phyloP scores from a whole-genome alignment of 2,329 filamentous ascomycete species.

The Didymella lethalis region DNA sequence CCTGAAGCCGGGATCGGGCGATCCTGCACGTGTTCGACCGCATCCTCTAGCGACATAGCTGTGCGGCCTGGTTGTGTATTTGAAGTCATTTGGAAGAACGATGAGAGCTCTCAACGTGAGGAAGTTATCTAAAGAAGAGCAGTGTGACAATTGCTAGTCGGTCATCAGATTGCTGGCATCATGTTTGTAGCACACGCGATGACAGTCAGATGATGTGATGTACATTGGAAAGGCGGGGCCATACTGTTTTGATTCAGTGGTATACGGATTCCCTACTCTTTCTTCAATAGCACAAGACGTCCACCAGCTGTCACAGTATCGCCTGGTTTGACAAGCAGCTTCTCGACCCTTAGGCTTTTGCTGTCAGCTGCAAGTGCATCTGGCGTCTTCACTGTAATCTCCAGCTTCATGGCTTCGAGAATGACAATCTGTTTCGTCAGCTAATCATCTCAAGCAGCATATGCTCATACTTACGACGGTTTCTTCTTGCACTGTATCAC shows the following conservation, averaged over 20 bases:
- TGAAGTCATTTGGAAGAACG: not conserved
- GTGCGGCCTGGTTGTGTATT: not conserved
- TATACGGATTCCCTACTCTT: not conserved
- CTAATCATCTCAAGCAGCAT: not conserved
- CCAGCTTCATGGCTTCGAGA: slow-evolving; percentile 58
- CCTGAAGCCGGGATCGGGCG: not conserved
- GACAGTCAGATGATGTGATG: not conserved
- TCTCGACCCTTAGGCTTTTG: slow-evolving; percentile 49
- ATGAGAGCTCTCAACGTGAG: not conserved
- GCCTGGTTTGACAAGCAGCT: slow-evolving; percentile 53
- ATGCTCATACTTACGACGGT: slow-evolving; percentile 36
- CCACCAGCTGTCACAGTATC: slow-evolving; percentile 51
- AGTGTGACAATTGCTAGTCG: not conserved
- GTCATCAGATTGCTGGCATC: not conserved
- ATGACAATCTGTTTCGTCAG: slow-evolving; percentile 46
- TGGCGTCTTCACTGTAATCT: slow-evolving; percentile 55
- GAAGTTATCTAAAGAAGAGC: not conserved
- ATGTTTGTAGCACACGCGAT: not conserved
- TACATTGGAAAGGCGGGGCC: not conserved
- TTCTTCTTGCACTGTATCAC: slow-evolving; percentile 44
- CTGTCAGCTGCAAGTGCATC: slow-evolving; percentile 29
- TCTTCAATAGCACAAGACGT: slow-evolving; percentile 40
- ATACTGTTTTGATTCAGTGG: not conserved
- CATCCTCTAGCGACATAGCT: not conserved
- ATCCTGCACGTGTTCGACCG: not conserved